phyloP scores from a whole-genome alignment of 2,329 filamentous ascomycete species.

The Colletotrichum musicola region DNA sequence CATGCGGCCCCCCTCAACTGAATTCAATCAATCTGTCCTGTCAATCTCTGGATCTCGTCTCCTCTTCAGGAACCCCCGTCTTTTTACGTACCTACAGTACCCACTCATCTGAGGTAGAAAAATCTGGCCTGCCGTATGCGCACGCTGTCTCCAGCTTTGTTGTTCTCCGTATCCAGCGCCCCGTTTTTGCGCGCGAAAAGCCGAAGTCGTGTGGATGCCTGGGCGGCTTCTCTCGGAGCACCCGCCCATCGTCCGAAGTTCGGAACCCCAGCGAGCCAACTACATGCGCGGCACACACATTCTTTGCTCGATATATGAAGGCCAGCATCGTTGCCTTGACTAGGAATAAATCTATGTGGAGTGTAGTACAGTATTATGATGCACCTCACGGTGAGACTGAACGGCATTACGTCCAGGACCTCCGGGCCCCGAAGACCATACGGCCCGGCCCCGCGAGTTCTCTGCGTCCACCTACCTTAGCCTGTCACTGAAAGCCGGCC shows the following conservation, averaged over 20 bases:
- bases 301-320: background rate
- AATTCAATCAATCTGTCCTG: conserved; percentile 33
- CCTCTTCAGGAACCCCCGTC: conserved; percentile 15
- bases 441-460: conserved; percentile 18
- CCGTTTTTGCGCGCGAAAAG: conserved; percentile 37
- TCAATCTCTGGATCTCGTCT: conserved; percentile 32
- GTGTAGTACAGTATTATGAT: conserved; percentile 12
- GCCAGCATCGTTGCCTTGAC: conserved; percentile 1
- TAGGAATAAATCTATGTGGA: background rate
- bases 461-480: background rate
- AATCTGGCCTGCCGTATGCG: conserved; percentile 21
- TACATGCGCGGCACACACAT: conserved; percentile 2
- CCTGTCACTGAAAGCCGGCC: background rate
- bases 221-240: conserved; percentile 36
- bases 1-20: conserved; percentile 26
- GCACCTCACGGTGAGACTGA: conserved; percentile 36
- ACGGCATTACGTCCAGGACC: background rate
- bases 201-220: conserved; percentile 29
- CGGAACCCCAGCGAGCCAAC: conserved; percentile 28
- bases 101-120: conserved; percentile 22
- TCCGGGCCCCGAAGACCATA: conserved; percentile 7
- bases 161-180: conserved; percentile 28
- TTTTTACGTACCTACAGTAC: conserved; percentile 21
- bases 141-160: conserved; percentile 30
- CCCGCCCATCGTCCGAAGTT: conserved; percentile 34